Percentiles rank a stretch among this genome's conserved stretches.
phyloP scores from a whole-genome alignment of 106 monocot species.

The Apostasia ramifera region DNA sequence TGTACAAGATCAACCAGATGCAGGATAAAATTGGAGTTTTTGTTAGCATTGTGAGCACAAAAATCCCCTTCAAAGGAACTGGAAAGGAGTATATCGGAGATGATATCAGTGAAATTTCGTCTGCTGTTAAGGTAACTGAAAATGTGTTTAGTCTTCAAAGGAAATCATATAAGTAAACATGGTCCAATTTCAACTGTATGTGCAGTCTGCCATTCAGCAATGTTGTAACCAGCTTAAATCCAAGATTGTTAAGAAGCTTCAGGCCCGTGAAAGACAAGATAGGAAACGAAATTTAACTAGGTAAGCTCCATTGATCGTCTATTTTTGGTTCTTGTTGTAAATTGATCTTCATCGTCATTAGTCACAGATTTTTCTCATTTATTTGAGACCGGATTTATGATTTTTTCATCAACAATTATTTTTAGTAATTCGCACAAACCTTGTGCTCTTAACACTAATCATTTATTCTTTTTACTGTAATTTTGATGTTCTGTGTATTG shows the following conservation, averaged over 20 bases:
- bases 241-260: constrained; percentile 94
- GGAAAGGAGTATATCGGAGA: constrained; percentile 99
- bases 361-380: too few relatives aligned
- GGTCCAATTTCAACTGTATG: background rate
- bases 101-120: constrained; percentile 94
- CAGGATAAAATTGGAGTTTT: constrained; percentile 99
- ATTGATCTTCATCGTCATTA: too few relatives aligned
- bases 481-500: too few relatives aligned
- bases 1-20: constrained; percentile 87
- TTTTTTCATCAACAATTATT: too few relatives aligned
- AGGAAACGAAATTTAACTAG: constrained; percentile 85
- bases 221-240: constrained; percentile 93
- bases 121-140: constrained; percentile 67
- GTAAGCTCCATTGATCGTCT: constrained; percentile 6
- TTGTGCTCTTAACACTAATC: too few relatives aligned
- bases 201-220: constrained; percentile 86
- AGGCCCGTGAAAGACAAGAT: constrained; percentile 88
- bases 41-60: constrained; percentile 98
- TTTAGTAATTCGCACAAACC: too few relatives aligned
- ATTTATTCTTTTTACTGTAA: too few relatives aligned
- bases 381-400: too few relatives aligned
- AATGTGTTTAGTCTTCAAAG: background rate
- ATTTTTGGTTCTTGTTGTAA: too few relatives aligned
- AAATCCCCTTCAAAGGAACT: constrained; percentile 99
- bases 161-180: background rate